Percentiles rank a stretch among this genome's conserved stretches.
Evolutionary conservation across 2,329 filamentous ascomycete species (phyloP).

Genomic region (Epichloe amarillans): DNA sequence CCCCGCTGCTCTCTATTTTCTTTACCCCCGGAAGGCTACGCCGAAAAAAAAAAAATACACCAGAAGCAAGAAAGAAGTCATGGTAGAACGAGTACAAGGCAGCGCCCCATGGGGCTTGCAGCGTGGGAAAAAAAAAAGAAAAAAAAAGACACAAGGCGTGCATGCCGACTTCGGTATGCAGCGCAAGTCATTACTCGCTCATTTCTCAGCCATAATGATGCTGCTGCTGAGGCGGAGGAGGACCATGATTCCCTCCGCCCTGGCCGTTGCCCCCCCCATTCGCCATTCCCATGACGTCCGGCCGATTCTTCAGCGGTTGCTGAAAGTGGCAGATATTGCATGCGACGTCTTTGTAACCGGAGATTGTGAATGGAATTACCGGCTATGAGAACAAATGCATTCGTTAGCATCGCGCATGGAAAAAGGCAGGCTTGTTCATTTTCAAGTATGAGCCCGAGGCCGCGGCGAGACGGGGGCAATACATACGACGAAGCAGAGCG

Average conservation of each 20-base stretch:
- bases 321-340: slow-evolving; percentile 68
- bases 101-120: no score
- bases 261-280: slow-evolving; percentile 20
- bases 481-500: slow-evolving; percentile 60
- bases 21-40: no score
- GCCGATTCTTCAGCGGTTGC: slow-evolving; percentile 48
- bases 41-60: background rate
- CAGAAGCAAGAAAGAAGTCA: background rate
- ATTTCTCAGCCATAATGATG: slow-evolving; percentile 1
- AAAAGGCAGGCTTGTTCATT: background rate
- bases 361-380: slow-evolving; percentile 55
- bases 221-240: slow-evolving; percentile 14
- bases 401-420: background rate
- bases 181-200: background rate
- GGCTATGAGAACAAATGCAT: slow-evolving; percentile 31
- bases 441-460: no score
- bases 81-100: background rate
- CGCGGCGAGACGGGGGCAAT: background rate
- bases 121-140: background rate
- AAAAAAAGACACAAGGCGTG: background rate
- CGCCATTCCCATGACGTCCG: slow-evolving; percentile 40
- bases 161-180: no score
- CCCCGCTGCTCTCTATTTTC: no score
- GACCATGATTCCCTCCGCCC: slow-evolving; percentile 18
- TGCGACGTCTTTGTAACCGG: slow-evolving; percentile 53